A percentile compares a stretch with the other conserved stretches of the same genome.
These are phyloP conservation scores for Fraxinus ornus DNA, from an alignment of 305 asterid genomes.

Conservation along the genomic window DNA sequence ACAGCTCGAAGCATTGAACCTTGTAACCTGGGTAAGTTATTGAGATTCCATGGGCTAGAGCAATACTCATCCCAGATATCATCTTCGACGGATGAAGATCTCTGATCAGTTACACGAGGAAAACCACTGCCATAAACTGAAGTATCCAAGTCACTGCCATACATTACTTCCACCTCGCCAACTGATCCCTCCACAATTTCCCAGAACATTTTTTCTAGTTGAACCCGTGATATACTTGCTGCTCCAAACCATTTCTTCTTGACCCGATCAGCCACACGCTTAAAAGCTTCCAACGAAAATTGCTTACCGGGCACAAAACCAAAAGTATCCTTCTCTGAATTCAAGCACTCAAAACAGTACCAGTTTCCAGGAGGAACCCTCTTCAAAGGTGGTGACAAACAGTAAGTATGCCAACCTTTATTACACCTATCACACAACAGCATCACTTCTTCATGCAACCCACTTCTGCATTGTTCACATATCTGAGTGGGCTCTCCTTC, in stretches of 20 bases:
- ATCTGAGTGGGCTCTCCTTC: slow-evolving; percentile 63
- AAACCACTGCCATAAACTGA: slow-evolving; percentile 89
- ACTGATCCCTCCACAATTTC: slow-evolving; percentile 91
- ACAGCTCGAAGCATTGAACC: slow-evolving; percentile 90
- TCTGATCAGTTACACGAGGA: slow-evolving; percentile 62
- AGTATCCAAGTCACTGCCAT: slow-evolving; percentile 95
- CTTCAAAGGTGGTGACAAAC: slow-evolving; percentile 88
- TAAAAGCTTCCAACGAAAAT: slow-evolving; percentile 73
- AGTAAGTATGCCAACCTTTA: slow-evolving; percentile 92
- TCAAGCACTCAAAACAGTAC: slow-evolving; percentile 91
- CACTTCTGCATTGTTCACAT: slow-evolving; percentile 93
- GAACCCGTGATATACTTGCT: slow-evolving; percentile 56
- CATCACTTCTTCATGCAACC: slow-evolving; percentile 95
- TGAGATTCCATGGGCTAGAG: slow-evolving; percentile 87
- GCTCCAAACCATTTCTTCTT: slow-evolving; percentile 94
- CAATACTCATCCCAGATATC: slow-evolving; percentile 81
- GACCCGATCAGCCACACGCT: slow-evolving; percentile 86
- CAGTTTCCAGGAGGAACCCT: slow-evolving; percentile 86
- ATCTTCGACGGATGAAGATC: slow-evolving; percentile 50
- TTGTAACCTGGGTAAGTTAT: slow-evolving; percentile 86
- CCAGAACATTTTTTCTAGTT: slow-evolving; percentile 92
- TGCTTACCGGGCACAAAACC: slow-evolving; percentile 91
- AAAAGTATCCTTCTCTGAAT: slow-evolving; percentile 84
- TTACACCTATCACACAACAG: slow-evolving; percentile 92
- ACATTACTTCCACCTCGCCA: slow-evolving; percentile 89